Evolutionary conservation across 2,329 filamentous ascomycete genomes (phyloP).

Genomic region (Claviceps africana): DNA sequence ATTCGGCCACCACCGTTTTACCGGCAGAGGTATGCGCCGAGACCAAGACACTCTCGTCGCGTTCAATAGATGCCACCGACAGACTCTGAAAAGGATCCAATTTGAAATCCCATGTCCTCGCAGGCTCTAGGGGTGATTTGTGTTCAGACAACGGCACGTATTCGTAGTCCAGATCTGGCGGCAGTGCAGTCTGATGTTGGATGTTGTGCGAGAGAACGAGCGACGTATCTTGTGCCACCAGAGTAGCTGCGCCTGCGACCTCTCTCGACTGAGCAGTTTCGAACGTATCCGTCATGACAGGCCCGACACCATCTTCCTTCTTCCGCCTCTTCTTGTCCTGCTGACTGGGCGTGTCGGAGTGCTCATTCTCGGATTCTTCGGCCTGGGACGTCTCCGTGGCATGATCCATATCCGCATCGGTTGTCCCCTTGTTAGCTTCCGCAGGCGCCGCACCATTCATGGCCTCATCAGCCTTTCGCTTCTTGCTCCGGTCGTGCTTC

Average conservation of each 20-base stretch:
- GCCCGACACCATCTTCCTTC: slow-evolving; percentile 49
- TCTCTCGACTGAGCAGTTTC: slow-evolving; percentile 90
- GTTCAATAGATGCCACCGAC: slow-evolving; percentile 85
- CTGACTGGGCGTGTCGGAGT: slow-evolving; percentile 33
- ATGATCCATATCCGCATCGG: slow-evolving; percentile 26
- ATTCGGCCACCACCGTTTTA: slow-evolving; percentile 96
- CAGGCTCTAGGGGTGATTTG: slow-evolving; percentile 75
- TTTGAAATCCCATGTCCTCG: slow-evolving; percentile 73
- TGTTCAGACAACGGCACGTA: slow-evolving; percentile 93
- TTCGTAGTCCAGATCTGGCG: slow-evolving; percentile 84
- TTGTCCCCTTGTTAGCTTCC: slow-evolving; percentile 7
- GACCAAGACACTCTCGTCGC: slow-evolving; percentile 90
- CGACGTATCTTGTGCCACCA: slow-evolving; percentile 49
- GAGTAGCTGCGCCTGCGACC: slow-evolving; percentile 64
- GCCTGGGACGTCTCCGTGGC: slow-evolving; percentile 26
- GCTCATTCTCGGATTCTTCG: slow-evolving; percentile 20
- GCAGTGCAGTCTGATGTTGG: slow-evolving; percentile 91
- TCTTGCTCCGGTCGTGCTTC: slow-evolving; percentile 54
- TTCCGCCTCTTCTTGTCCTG: slow-evolving; percentile 49
- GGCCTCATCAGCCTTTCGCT: slow-evolving; percentile 71
- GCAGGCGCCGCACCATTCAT: slow-evolving; percentile 39
- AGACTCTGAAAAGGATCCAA: slow-evolving; percentile 96
- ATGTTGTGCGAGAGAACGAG: slow-evolving; percentile 93
- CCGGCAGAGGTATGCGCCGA: slow-evolving; percentile 95
- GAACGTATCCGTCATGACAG: slow-evolving; percentile 84